A percentile compares a stretch with the other conserved stretches of the same genome.
phyloP scores from a whole-genome alignment of 208 protist species.

The Leishmania mexicana region DNA sequence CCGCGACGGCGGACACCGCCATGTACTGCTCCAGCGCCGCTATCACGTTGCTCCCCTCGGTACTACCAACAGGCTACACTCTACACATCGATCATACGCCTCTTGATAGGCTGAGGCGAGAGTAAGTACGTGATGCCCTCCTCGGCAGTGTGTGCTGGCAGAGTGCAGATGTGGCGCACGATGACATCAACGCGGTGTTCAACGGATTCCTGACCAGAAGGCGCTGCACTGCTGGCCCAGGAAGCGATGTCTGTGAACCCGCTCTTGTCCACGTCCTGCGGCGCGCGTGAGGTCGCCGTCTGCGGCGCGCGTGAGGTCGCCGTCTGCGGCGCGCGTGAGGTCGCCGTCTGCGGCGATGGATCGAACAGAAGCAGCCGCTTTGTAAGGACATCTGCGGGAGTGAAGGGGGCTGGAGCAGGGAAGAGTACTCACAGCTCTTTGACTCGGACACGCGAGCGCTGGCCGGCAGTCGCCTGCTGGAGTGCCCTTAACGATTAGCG shows the following conservation, averaged over 20 bases:
- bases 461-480: not conserved
- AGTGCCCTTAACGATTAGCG: not conserved
- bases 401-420: not conserved
- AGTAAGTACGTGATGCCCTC: constrained; percentile 23
- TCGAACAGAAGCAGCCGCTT: constrained; percentile 9
- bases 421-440: constrained; percentile 19
- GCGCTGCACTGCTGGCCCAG: not conserved
- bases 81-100: not conserved
- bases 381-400: not conserved
- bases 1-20: constrained; percentile 24
- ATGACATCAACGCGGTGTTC: constrained; percentile 22
- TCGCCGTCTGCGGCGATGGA: constrained; percentile 6
- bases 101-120: constrained; percentile 18
- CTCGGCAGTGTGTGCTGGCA: constrained; percentile 11
- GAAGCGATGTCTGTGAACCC: constrained; percentile 10
- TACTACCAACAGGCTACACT: constrained; percentile 28
- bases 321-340: not conserved
- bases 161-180: constrained; percentile 9
- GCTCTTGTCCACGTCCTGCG: not conserved
- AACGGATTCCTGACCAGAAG: not conserved
- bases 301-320: not conserved
- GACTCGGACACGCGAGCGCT: constrained; percentile 3
- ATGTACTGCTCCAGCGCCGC: constrained; percentile 31
- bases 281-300: not conserved
- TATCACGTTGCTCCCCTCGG: constrained; percentile 10